Percentiles rank a stretch among this genome's conserved stretches.
These are phyloP conservation scores for Fusarium pseudograminearum DNA, from an alignment of 2,329 filamentous ascomycete species.

Conservation along the genomic window DNA sequence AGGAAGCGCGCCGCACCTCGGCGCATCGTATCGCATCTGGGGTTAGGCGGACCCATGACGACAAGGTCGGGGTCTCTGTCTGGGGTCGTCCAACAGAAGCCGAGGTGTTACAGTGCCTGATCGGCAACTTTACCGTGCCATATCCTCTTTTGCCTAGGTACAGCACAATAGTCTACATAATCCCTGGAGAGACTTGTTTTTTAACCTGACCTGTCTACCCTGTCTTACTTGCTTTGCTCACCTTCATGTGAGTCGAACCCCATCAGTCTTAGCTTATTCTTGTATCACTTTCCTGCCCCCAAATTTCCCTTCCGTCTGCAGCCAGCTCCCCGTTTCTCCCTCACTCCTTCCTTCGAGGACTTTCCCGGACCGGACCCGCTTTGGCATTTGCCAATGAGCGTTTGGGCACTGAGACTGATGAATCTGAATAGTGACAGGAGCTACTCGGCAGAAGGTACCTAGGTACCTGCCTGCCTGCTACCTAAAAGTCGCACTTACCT, in stretches of 20 bases:
- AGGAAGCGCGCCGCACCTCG: conserved; percentile 25
- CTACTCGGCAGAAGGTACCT: neutral
- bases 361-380: neutral
- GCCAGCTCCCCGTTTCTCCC: neutral
- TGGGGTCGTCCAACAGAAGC: conserved; percentile 34
- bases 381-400: conserved; percentile 7
- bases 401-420: neutral
- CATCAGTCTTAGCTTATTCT: neutral
- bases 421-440: neutral
- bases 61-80: conserved; percentile 16
- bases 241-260: conserved; percentile 3
- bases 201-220: neutral
- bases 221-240: neutral
- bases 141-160: neutral
- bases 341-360: neutral
- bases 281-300: neutral
- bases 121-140: conserved; percentile 5
- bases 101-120: conserved; percentile 39
- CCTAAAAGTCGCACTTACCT: neutral
- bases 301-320: neutral
- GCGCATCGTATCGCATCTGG: conserved; percentile 31
- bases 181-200: neutral
- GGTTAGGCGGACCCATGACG: conserved; percentile 44
- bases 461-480: too few relatives aligned
- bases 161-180: neutral